These are phyloP conservation scores for Onygena corvina DNA, from an alignment of 2,329 filamentous ascomycete species.

Conservation along the genomic window DNA sequence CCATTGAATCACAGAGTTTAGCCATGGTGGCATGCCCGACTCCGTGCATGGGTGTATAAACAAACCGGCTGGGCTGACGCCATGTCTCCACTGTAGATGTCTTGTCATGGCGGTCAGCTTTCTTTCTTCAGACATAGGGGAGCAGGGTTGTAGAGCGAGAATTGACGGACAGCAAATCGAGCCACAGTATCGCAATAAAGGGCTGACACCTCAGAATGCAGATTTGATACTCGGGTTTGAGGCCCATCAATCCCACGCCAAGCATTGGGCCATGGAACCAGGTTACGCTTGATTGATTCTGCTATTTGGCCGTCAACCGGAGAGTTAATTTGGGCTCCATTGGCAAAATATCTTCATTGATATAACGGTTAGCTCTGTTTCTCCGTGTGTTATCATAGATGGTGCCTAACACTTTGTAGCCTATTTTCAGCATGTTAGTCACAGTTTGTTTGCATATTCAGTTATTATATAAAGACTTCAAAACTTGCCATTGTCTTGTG, in stretches of 20 bases:
- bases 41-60: constrained; percentile 35
- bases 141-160: not conserved
- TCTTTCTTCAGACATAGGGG: not conserved
- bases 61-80: constrained; percentile 24
- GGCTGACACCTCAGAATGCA: constrained; percentile 22
- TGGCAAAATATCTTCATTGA: constrained; percentile 44
- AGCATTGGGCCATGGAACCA: constrained; percentile 37
- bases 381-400: not conserved
- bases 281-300: constrained; percentile 43
- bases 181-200: constrained; percentile 24
- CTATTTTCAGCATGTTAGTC: constrained; percentile 17
- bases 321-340: constrained; percentile 54
- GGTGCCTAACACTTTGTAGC: constrained; percentile 47
- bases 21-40: constrained; percentile 29
- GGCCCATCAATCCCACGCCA: constrained; percentile 39
- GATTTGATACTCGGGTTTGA: constrained; percentile 21
- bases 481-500: constrained; percentile 45
- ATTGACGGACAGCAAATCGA: constrained; percentile 26
- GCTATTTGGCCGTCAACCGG: constrained; percentile 50
- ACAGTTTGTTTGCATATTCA: not conserved
- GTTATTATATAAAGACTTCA: not conserved
- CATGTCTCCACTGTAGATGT: constrained; percentile 24
- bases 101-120: constrained; percentile 17
- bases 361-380: constrained; percentile 17
- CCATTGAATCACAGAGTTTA: constrained; percentile 24